A percentile compares a stretch with the other conserved stretches of the same genome.
Evolutionary conservation across 768 basidiomycete species (phyloP).

Genomic region (Kwoniella newhampshirensis): DNA sequence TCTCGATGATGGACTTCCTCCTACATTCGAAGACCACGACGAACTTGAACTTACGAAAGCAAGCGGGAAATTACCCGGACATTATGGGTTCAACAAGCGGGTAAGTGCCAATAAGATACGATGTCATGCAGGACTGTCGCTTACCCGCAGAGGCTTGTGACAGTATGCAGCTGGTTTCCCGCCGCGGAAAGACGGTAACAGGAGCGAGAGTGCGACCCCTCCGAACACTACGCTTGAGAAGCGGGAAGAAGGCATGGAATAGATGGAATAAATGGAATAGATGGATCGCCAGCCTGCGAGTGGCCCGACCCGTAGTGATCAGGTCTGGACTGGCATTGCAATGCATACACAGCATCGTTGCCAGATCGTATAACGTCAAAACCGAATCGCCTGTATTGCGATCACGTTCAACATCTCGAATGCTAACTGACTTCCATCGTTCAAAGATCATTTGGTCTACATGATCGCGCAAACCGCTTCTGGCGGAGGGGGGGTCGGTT

Average conservation of each 20-base stretch:
- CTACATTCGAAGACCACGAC: constrained; percentile 34
- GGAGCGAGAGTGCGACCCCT: background rate
- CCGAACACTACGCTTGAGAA: no score
- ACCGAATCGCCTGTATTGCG: no score
- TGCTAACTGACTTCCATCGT: background rate
- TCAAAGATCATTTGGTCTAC: constrained; percentile 12
- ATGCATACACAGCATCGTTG: no score
- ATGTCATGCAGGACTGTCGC: no score
- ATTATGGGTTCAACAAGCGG: constrained; percentile 82
- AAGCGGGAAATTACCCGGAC: constrained; percentile 64
- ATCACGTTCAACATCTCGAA: background rate
- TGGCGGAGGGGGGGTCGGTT: background rate
- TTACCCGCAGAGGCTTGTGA: background rate
- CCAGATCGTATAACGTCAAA: no score
- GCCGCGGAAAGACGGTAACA: constrained; percentile 2
- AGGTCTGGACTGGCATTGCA: no score
- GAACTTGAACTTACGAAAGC: constrained; percentile 49
- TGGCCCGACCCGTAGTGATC: no score
- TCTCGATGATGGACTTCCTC: constrained; percentile 34
- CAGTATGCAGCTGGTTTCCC: constrained; percentile 14
- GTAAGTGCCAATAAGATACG: constrained; percentile 24
- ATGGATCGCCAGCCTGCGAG: no score
- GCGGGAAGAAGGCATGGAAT: no score
- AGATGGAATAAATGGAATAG: no score
- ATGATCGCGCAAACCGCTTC: constrained; percentile 37